Percentiles rank a stretch among this genome's conserved stretches.
Conservation (phyloP, 202 grass and related monocot genomes). For the Carex arenaria region DNA sequence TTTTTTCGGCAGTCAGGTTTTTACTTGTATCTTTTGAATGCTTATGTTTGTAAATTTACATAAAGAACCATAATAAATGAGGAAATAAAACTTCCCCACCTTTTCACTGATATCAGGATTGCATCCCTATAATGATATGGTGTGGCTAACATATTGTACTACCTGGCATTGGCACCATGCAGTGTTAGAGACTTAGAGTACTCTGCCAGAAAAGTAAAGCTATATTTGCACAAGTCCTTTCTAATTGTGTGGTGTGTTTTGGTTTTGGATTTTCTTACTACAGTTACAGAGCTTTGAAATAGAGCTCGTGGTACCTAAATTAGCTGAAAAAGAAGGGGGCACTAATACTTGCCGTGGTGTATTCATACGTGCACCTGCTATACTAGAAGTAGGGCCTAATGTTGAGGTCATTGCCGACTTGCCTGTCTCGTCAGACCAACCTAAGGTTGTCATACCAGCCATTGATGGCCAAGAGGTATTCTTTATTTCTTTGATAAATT, state of each 20-base stretch:
- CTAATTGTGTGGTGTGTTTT: neutral
- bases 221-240: neutral
- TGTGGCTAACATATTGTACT: neutral
- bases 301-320: slow-evolving; percentile 73
- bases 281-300: slow-evolving; percentile 95
- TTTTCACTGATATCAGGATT: neutral
- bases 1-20: slow-evolving; percentile 95
- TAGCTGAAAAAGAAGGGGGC: slow-evolving; percentile 78
- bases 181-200: neutral
- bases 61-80: neutral
- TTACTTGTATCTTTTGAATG: neutral
- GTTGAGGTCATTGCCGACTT: slow-evolving; percentile 86
- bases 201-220: neutral
- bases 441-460: slow-evolving; percentile 38
- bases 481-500: neutral
- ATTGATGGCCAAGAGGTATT: slow-evolving; percentile 52
- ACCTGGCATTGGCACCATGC: neutral
- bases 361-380: slow-evolving; percentile 94
- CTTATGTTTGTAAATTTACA: neutral
- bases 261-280: slow-evolving; percentile 29
- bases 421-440: slow-evolving; percentile 50
- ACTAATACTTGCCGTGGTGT: slow-evolving; percentile 62
- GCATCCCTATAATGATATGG: neutral
- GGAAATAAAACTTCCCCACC: neutral
- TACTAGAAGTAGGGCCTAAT: slow-evolving; percentile 69